These are phyloP conservation scores for Scedosporium boydii DNA, from an alignment of 2,329 filamentous ascomycete species.

Conservation along the genomic window DNA sequence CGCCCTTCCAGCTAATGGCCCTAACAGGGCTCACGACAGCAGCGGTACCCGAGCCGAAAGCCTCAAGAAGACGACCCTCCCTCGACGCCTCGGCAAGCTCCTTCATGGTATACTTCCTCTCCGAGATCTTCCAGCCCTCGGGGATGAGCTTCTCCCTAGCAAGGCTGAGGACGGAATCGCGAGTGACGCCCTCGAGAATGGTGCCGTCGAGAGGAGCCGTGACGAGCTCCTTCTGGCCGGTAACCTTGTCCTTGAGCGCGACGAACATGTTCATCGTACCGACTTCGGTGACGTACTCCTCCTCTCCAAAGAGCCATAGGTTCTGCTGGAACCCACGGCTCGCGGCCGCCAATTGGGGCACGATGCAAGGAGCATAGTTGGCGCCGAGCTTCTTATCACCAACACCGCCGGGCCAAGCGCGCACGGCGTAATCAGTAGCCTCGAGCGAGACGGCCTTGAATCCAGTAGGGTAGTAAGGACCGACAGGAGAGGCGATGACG, in stretches of 20 bases:
- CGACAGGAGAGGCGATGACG: slow-evolving; percentile 92
- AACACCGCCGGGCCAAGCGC: slow-evolving; percentile 94
- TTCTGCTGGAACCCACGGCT: slow-evolving; percentile 95
- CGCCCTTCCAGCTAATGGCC: slow-evolving; percentile 79
- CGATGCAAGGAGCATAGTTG: slow-evolving; percentile 97
- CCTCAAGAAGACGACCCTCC: slow-evolving; percentile 82
- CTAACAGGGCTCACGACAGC: slow-evolving; percentile 88
- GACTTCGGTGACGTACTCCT: slow-evolving; percentile 93
- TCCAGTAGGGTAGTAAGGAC: slow-evolving; percentile 94
- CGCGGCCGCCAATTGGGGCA: slow-evolving; percentile 90
- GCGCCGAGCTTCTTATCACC: slow-evolving; percentile 98
- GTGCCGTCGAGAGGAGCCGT: slow-evolving; percentile 96
- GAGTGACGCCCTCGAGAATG: slow-evolving; percentile 88
- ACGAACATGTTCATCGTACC: slow-evolving; percentile 99
- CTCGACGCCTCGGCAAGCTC: slow-evolving; percentile 72
- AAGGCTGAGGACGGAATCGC: slow-evolving; percentile 81
- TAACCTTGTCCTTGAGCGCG: slow-evolving; percentile 74
- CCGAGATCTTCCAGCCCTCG: slow-evolving; percentile 78
- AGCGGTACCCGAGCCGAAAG: slow-evolving; percentile 88
- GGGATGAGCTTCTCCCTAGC: slow-evolving; percentile 74
- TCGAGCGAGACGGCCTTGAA: slow-evolving; percentile 96
- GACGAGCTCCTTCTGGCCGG: slow-evolving; percentile 81
- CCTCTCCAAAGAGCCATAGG: slow-evolving; percentile 91
- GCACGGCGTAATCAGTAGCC: slow-evolving; percentile 92
- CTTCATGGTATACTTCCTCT: slow-evolving; percentile 87